Evolutionary conservation across 208 protist species (phyloP).

Genomic region (Naegleria lovaniensis): DNA sequence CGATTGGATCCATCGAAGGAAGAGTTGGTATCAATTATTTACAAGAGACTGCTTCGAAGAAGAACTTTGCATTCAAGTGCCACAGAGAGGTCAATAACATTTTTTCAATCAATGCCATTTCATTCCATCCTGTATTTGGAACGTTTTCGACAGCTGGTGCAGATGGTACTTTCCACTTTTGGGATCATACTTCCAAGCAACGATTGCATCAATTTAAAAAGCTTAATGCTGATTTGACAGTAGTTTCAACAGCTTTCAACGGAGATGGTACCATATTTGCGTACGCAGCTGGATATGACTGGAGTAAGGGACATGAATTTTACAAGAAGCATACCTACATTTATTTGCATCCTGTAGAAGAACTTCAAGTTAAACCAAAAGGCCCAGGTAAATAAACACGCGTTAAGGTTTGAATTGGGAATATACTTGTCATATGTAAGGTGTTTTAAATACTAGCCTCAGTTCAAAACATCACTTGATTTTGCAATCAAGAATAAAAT

Average conservation of each 20-base stretch:
- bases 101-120: conserved; percentile 57
- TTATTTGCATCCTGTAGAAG: background rate
- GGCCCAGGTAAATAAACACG: too few species aligned
- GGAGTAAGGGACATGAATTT: conserved; percentile 30
- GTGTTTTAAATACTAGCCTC: too few species aligned
- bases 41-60: conserved; percentile 26
- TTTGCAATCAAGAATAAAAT: too few species aligned
- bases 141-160: conserved; percentile 60
- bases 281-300: conserved; percentile 47
- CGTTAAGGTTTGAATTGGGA: too few species aligned
- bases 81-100: conserved; percentile 48
- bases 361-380: background rate
- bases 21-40: conserved; percentile 53
- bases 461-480: too few species aligned
- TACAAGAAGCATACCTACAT: background rate
- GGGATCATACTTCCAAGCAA: conserved; percentile 44
- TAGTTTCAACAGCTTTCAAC: conserved; percentile 37
- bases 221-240: conserved; percentile 31
- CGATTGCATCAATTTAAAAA: conserved; percentile 27
- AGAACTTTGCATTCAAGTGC: conserved; percentile 65
- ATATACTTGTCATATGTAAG: too few species aligned
- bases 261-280: conserved; percentile 41
- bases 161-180: conserved; percentile 51
- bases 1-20: conserved; percentile 59
- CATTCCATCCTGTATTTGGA: conserved; percentile 49